phyloP scores from a whole-genome alignment of 2,329 filamentous ascomycete genomes.

The Colletotrichum chrysophilum region DNA sequence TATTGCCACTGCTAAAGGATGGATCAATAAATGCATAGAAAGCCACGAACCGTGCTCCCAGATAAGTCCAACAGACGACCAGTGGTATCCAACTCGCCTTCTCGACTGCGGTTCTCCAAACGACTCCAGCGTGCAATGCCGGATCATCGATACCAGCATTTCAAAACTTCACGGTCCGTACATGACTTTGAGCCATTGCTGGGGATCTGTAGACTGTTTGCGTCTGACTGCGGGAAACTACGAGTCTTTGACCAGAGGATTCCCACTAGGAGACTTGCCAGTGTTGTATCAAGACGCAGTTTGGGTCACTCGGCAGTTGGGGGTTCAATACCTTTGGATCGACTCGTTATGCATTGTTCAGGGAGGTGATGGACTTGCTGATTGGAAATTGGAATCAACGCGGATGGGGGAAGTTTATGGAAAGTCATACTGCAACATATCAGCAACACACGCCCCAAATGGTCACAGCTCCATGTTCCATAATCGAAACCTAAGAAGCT shows the following conservation, averaged over 20 bases:
- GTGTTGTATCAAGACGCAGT: not conserved
- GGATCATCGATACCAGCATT: not conserved
- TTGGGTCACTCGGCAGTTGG: not conserved
- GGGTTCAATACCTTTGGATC: not conserved
- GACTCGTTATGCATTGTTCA: not conserved
- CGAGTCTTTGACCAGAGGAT: no score
- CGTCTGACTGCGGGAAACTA: not conserved
- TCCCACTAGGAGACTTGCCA: not conserved
- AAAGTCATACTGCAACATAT: not conserved
- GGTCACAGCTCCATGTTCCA: not conserved
- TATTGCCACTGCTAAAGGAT: not conserved
- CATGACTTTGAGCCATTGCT: not conserved
- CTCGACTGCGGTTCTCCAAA: not conserved
- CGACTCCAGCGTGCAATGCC: not conserved
- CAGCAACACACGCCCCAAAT: not conserved
- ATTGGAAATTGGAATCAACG: not conserved
- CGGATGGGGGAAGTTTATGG: not conserved
- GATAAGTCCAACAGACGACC: accelerated
- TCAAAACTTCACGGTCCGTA: not conserved
- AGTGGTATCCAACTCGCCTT: not conserved
- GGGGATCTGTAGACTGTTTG: not conserved
- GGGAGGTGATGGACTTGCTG: not conserved
- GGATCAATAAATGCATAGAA: not conserved
- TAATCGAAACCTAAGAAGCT: not conserved
- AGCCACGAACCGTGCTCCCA: not conserved